Evolutionary conservation across 2,329 filamentous ascomycete species (phyloP), one percentile per base, ranked within the genome.

Genomic region (Fusarium tuaranense): DNA sequence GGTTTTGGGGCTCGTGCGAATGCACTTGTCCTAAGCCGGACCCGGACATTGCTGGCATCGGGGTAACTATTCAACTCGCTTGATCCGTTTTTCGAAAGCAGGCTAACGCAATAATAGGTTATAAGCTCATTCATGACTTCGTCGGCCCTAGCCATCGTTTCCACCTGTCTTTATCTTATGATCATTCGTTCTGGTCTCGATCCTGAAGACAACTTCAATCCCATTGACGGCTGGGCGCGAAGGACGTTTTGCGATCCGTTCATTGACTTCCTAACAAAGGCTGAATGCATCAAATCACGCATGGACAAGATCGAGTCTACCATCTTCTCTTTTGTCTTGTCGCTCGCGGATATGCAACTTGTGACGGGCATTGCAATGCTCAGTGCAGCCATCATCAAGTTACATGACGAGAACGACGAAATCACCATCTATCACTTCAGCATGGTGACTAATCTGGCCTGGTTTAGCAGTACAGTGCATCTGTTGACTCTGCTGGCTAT

Each of bases 31-130:
- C 32, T 12, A 2, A 8, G 39, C 20, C 14, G 41, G 22, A 63
- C 38, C 57, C 57, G 18, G 57, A 41, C 10, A 60, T 60, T 60
- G 57, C 57, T 39, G 57, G 57, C 20, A 39, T 60, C 36, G 57
- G 57, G 32, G 57, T 60, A 38, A 7, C 27, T 30, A 30, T 30
- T 30, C 16, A 9, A n/a, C 20, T 22, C 36, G 10, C 10, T 34
- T 4, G 13, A 10, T 14, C 16, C 22, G 5, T 22, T 30, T 3
- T 39, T 39, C 12, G 48, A 53, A 2, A 5, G 6, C 6, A 18
- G 20, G n/a, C 57, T 60, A 5, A 60, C 20, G 30, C 16, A 39
- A 12, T 2, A 14, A 6, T 10, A 60, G 57, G 57, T 60, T 9
- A 39, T 60, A 4, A 41, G 36, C 13, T 60, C 57, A 14, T 60